Conservation (phyloP, 2,329 filamentous ascomycete species). For the Tolypocladium endophyticum region DNA sequence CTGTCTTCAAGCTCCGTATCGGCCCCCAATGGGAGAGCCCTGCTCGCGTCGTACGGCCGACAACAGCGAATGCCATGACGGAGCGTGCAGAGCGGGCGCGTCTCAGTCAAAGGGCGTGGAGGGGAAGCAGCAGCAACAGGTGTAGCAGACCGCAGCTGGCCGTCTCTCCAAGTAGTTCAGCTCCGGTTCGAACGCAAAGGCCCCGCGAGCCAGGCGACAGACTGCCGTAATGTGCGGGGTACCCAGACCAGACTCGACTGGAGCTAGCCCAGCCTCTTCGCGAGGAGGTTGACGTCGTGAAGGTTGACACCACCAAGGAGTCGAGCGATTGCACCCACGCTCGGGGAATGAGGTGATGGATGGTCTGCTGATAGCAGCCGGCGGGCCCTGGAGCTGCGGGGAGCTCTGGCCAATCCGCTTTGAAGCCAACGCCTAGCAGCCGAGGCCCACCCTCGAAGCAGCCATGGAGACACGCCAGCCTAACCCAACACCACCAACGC, state of each 20-base stretch:
- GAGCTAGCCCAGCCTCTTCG: not conserved
- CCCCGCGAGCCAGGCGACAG: not conserved
- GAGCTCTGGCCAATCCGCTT: not conserved
- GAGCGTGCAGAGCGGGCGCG: not conserved
- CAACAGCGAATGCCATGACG: slow-evolving; percentile 31
- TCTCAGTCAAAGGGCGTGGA: not conserved
- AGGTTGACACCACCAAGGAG: not conserved
- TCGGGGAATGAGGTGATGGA: not conserved
- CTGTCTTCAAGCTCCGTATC: slow-evolving; percentile 17
- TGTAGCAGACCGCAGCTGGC: not conserved
- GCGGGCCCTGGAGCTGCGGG: not conserved
- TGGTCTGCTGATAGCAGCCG: not conserved
- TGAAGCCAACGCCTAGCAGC: not conserved
- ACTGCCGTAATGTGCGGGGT: not conserved
- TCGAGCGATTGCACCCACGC: not conserved
- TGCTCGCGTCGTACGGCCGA: slow-evolving; percentile 31
- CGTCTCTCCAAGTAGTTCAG: not conserved
- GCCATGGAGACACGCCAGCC: not conserved
- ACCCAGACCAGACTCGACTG: not conserved
- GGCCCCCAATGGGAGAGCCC: slow-evolving; percentile 26
- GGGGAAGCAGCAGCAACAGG: not conserved
- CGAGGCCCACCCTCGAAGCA: not conserved
- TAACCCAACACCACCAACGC: not conserved
- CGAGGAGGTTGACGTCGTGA: not conserved
- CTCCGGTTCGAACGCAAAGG: not conserved